Base-by-base conservation (phyloP, 2,329 filamentous ascomycete species). In the Coleophoma cylindrospora region DNA sequence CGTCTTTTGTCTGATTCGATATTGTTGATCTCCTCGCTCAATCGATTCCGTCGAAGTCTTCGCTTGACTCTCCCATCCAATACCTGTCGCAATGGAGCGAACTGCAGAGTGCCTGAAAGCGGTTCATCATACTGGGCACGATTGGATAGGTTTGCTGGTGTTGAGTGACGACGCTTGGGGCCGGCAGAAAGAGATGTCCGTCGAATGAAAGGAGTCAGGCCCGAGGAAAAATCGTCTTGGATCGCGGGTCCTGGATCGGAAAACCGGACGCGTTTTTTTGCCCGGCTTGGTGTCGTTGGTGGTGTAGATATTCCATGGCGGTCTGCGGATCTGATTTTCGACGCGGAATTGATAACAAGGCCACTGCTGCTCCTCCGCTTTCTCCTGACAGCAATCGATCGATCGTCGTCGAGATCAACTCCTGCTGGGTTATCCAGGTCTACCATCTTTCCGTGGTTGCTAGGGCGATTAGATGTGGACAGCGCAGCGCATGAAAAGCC, bases 1-100 rank as follows among this genome's bases (percentile, higher is more conserved):
- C 64, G 67, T 40, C 66, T 70, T 60, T 74, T 77, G 50, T 77
- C 74, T 8, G 67, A 66, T 8, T 74, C 67, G 48, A 81, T 74
- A 12, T 64, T 62, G 60, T 81, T 78, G 66, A 82, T 75, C 65
- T 83, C 76, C 54, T 80, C 79, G 55, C 79, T 81, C 5, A 83
- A 61, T 3, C 77, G 73, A 55, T 77, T 79, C 46, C 81, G 74
- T 8, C 77, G 71, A 36, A 80, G 70, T 15, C 80, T 74, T 5
- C 81, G 74, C 65, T 81, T 76, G 43, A 82, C 70, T 13, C 81
- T 74, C 7, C 77, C 79, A 38, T 81, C 75, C 8, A 80, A 68
- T 14, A 81, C 74, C 50, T 81, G 78, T 9, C 76, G 74, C 3
- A 83, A 70, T 0, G 74, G 70, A 27, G 71, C 64, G 46, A 81